phyloP scores from a whole-genome alignment of 805 yeast species.

The Nakazawaea peltata region DNA sequence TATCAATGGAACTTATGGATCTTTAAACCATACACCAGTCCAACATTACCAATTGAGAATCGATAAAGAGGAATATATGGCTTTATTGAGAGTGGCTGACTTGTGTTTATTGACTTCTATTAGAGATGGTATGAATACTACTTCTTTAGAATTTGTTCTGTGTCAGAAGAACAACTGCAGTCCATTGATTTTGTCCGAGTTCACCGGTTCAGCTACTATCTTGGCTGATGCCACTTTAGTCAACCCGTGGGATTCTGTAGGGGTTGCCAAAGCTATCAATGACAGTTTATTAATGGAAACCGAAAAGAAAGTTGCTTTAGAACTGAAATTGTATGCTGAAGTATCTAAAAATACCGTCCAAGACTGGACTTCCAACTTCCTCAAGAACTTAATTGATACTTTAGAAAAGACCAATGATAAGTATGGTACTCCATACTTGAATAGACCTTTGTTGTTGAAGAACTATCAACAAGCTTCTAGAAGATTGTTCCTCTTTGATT shows the following conservation, averaged over 20 bases:
- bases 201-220: conserved; percentile 79
- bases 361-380: conserved; percentile 64
- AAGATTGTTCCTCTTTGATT: conserved; percentile 84
- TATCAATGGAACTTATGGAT: conserved; percentile 82
- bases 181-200: conserved; percentile 86
- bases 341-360: conserved; percentile 71
- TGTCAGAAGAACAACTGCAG: conserved; percentile 69
- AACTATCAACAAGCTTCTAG: conserved; percentile 54
- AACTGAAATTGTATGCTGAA: conserved; percentile 47
- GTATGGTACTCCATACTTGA: conserved; percentile 74
- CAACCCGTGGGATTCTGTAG: conserved; percentile 96
- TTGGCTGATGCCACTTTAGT: conserved; percentile 70
- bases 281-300: conserved; percentile 51
- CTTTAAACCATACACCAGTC: conserved; percentile 76
- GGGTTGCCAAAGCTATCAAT: conserved; percentile 79
- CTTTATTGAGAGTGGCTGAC: conserved; percentile 83
- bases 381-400: conserved; percentile 39
- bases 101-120: conserved; percentile 82
- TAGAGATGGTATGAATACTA: conserved; percentile 95
- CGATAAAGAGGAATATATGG: conserved; percentile 81
- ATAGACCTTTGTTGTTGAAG: conserved; percentile 54
- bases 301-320: conserved; percentile 36
- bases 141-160: conserved; percentile 85
- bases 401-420: conserved; percentile 30
- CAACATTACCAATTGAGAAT: conserved; percentile 89